These are phyloP conservation scores for Phylloporus sp. DNA, from an alignment of 1,284 basidiomycete species.

Conservation along the genomic window DNA sequence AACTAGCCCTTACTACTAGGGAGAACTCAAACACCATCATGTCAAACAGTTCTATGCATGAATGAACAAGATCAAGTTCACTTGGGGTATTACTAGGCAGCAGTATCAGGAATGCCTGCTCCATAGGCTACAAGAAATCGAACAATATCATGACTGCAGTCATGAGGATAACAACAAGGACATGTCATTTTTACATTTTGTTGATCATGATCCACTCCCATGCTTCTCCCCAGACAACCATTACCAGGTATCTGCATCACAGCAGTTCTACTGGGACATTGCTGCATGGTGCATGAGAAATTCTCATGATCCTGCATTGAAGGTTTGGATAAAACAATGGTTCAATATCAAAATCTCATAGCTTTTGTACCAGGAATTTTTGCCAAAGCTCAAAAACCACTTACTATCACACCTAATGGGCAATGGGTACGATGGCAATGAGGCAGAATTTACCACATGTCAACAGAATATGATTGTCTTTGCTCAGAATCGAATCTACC, in stretches of 20 bases:
- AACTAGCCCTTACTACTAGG: too few species aligned
- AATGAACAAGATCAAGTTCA: constrained; percentile 33
- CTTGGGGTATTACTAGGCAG: constrained; percentile 31
- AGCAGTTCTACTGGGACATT: constrained; percentile 23
- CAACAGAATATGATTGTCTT: constrained; percentile 27
- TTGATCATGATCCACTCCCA: constrained; percentile 19
- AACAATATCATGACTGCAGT: neutral
- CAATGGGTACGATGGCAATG: constrained; percentile 32
- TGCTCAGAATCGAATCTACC: constrained; percentile 20
- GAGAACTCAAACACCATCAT: too few species aligned
- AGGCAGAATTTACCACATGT: constrained; percentile 26
- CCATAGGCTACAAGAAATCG: neutral
- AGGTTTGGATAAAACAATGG: neutral
- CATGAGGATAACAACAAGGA: neutral
- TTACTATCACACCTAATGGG: constrained; percentile 28
- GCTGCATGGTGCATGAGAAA: constrained; percentile 18
- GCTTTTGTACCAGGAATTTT: constrained; percentile 24
- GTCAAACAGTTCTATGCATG: too few species aligned
- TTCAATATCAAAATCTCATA: neutral
- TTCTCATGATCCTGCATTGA: constrained; percentile 24
- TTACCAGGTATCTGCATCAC: constrained; percentile 28
- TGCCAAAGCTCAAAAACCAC: constrained; percentile 36
- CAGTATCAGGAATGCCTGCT: constrained; percentile 23
- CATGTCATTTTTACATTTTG: constrained; percentile 15
- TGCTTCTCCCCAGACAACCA: constrained; percentile 8